Percentiles rank a stretch among this genome's conserved stretches.
Evolutionary conservation across 2,329 filamentous ascomycete species (phyloP).

Genomic region (Colletotrichum melonis): DNA sequence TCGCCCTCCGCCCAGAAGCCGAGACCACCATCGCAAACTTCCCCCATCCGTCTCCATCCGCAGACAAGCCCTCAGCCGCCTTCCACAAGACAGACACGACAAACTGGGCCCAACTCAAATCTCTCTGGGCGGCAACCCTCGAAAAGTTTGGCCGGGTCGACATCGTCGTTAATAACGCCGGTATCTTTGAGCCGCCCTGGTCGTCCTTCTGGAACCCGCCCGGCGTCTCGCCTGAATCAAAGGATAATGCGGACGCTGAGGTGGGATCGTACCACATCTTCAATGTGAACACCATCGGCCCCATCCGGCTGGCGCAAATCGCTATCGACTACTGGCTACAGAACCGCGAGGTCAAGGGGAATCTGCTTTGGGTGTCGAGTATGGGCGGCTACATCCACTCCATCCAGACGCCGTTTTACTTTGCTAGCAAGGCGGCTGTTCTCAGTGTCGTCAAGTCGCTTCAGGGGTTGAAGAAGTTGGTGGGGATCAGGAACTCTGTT

Average conservation of each 20-base stretch:
- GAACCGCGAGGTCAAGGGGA: slow-evolving; percentile 48
- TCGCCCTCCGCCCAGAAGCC: slow-evolving; percentile 40
- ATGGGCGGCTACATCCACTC: slow-evolving; percentile 43
- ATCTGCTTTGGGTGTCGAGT: slow-evolving; percentile 43
- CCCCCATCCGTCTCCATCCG: background rate
- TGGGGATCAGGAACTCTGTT: background rate
- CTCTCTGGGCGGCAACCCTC: slow-evolving; percentile 38
- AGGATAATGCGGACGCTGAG: slow-evolving; percentile 37
- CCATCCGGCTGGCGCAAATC: slow-evolving; percentile 42
- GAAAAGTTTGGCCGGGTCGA: slow-evolving; percentile 34
- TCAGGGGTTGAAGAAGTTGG: background rate
- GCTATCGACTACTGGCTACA: slow-evolving; percentile 45
- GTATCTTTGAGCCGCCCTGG: slow-evolving; percentile 42
- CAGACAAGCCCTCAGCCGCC: background rate
- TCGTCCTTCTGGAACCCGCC: slow-evolving; percentile 43
- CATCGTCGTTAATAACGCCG: slow-evolving; percentile 37
- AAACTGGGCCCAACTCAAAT: slow-evolving; percentile 41
- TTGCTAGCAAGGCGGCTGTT: slow-evolving; percentile 43
- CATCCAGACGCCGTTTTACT: slow-evolving; percentile 45
- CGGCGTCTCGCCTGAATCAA: slow-evolving; percentile 37
- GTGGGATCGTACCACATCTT: slow-evolving; percentile 41
- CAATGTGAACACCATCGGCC: slow-evolving; percentile 40
- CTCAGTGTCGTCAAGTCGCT: slow-evolving; percentile 10
- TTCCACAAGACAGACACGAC: slow-evolving; percentile 43
- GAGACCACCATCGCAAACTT: slow-evolving; percentile 34